phyloP scores from a whole-genome alignment of 2,329 filamentous ascomycete genomes.

The Cladosporium sp. region DNA sequence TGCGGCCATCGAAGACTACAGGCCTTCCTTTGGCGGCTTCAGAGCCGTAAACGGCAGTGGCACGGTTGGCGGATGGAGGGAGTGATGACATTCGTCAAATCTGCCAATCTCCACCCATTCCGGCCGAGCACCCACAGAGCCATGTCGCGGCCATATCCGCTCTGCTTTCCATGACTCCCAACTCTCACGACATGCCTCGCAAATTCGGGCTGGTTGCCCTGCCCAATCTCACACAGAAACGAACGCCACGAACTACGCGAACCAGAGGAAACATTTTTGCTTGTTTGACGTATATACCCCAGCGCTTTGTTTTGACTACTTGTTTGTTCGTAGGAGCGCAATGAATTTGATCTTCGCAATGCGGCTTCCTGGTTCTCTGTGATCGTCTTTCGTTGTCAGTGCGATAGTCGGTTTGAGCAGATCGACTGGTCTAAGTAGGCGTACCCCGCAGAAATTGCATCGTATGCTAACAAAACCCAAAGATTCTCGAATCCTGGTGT shows the following conservation, averaged over 20 bases:
- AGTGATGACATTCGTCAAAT: background rate
- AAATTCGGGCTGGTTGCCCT: background rate
- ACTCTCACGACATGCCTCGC: background rate
- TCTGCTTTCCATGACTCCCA: background rate
- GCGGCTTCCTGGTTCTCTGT: background rate
- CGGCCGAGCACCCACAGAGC: background rate
- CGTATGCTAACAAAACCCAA: no score
- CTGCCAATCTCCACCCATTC: background rate
- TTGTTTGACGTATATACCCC: conserved; percentile 12
- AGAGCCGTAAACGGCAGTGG: conserved; percentile 12
- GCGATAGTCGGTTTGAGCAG: no score
- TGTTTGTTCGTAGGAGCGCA: background rate
- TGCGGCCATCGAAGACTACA: background rate
- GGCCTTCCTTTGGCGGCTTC: conserved; percentile 7
- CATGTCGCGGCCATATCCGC: background rate
- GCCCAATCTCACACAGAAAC: background rate
- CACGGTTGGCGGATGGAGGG: conserved; percentile 5
- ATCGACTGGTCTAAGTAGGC: no score
- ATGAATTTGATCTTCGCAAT: background rate
- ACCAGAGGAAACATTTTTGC: background rate
- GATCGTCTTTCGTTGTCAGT: background rate
- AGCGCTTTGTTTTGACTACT: background rate
- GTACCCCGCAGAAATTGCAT: no score
- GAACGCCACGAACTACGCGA: background rate
- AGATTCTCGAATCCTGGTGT: no score